Base-by-base conservation (phyloP, 371 early-diverging fungal genomes). In the Mortierella sp. region DNA sequence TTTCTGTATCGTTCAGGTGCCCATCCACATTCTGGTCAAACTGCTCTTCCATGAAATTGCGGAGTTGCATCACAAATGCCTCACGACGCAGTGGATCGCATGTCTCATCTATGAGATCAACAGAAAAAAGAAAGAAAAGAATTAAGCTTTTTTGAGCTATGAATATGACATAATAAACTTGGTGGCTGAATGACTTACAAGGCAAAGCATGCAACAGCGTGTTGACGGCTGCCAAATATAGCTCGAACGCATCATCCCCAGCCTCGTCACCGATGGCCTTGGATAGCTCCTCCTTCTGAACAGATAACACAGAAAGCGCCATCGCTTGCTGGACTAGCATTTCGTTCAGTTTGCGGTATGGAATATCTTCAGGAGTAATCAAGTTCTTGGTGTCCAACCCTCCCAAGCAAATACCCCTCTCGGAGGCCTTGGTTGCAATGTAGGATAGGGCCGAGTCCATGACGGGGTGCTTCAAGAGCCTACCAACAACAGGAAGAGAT, bases 161-260 rank as follows among this genome's bases (percentile, higher is more conserved):
- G 9, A 60, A 26, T 47, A 34, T 28, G 35, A 31, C 28, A 34
- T 26, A 51, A 22, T 28, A 0, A 51, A 67, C 22, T 6, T 9
- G 28, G n/a, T n/a, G n/a, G n/a, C n/a, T n/a, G n/a, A n/a, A n/a
- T n/a, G 0, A 68, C 84, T 79, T 86, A 87, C 88, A 70, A 47
- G 89, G 86, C n/a, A 88, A 68, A 28, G 89, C 85, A 64, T 84
- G 75, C 51, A 88, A 64, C 64, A 87, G n/a, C 7, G 82, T 85
- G 22, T 83, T 86, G 26, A 88, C 56, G 8, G 85, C 84, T 70
- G 86, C 83, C 64, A 88, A 63, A 29, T 88, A 88, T n/a, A 88
- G 77, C 64, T 87, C 89, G 42, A 87, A 76, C 0, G 87, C 86
- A 47, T 84, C 86, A 56, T 89, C 77, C 28, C 83, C 83, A 13